Evolutionary conservation across 1,284 basidiomycete genomes (phyloP).

Genomic region (Apiotrichum mycotoxinovorans): DNA sequence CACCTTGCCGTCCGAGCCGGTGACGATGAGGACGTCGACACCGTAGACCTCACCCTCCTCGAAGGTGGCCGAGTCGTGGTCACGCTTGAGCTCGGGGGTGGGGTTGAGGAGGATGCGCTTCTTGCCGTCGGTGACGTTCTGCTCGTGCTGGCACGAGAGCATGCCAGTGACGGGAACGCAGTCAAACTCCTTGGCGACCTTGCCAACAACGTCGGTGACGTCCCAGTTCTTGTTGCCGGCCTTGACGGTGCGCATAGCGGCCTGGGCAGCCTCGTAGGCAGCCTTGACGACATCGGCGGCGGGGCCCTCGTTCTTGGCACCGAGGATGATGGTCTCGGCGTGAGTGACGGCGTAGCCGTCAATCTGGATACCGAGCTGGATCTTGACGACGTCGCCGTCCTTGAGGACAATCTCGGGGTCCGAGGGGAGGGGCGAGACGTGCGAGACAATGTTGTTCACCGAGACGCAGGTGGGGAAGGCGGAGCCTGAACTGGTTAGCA

Average conservation of each 20-base stretch:
- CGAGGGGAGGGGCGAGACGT: constrained; percentile 57
- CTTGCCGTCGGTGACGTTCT: constrained; percentile 94
- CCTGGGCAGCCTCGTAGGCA: constrained; percentile 87
- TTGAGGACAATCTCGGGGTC: constrained; percentile 69
- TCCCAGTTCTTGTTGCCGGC: constrained; percentile 92
- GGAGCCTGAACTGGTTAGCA: constrained; percentile 59
- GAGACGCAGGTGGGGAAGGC: constrained; percentile 93
- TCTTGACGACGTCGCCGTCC: constrained; percentile 90
- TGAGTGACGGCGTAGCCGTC: constrained; percentile 65
- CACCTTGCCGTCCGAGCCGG: constrained; percentile 83
- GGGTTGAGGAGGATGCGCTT: constrained; percentile 93
- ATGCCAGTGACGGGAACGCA: constrained; percentile 87
- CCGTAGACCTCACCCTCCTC: constrained; percentile 96
- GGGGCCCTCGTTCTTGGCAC: constrained; percentile 73
- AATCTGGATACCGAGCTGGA: constrained; percentile 94
- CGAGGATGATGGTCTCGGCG: constrained; percentile 87
- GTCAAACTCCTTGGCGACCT: constrained; percentile 67
- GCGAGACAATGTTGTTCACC: constrained; percentile 68
- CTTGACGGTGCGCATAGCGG: constrained; percentile 80
- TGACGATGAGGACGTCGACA: constrained; percentile 87
- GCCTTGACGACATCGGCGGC: constrained; percentile 89
- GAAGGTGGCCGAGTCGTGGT: constrained; percentile 77
- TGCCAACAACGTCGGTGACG: constrained; percentile 80
- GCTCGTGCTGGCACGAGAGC: constrained; percentile 61
- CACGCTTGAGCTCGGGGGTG: constrained; percentile 72